These are phyloP conservation scores for Pichia californica DNA, from an alignment of 805 yeast species.

Conservation along the genomic window DNA sequence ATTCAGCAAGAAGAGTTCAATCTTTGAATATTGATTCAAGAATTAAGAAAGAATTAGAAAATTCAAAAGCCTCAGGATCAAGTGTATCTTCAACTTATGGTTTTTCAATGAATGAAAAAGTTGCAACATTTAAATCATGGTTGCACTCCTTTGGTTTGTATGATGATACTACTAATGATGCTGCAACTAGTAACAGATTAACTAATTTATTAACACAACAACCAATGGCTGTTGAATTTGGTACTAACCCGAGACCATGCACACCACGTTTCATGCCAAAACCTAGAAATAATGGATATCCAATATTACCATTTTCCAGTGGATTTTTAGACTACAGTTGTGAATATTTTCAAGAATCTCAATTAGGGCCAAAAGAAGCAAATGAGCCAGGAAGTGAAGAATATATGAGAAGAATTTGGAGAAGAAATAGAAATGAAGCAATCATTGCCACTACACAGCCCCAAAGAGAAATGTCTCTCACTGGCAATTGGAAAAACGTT, in stretches of 20 bases:
- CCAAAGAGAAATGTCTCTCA: slow-evolving; percentile 74
- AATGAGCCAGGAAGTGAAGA: slow-evolving; percentile 93
- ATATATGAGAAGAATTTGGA: slow-evolving; percentile 77
- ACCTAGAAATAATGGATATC: slow-evolving; percentile 27
- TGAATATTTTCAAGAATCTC: slow-evolving; percentile 96
- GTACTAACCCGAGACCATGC: slow-evolving; percentile 45
- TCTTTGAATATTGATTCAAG: slow-evolving; percentile 18
- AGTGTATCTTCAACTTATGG: slow-evolving; percentile 12
- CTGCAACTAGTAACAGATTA: slow-evolving; percentile 19
- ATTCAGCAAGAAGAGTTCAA: slow-evolving; percentile 19
- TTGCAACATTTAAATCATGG: slow-evolving; percentile 14
- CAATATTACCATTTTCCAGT: slow-evolving; percentile 50
- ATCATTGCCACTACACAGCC: slow-evolving; percentile 86
- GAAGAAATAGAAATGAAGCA: slow-evolving; percentile 80
- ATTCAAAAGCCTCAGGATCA: slow-evolving; percentile 4
- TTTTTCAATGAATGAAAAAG: slow-evolving; percentile 9
- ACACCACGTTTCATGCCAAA: slow-evolving; percentile 47
- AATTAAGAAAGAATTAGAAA: slow-evolving; percentile 1
- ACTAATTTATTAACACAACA: slow-evolving; percentile 20
- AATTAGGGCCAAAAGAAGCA: slow-evolving; percentile 72
- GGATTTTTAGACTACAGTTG: slow-evolving; percentile 69
- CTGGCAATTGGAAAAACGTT: slow-evolving; percentile 79
- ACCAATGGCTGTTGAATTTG: slow-evolving; percentile 28
- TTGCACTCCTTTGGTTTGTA: slow-evolving; percentile 22
- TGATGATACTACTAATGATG: slow-evolving; percentile 16